Percentiles rank a stretch among this genome's conserved stretches.
Evolutionary conservation across 768 basidiomycete genomes (phyloP).

Genomic region (Boletus fagicola): DNA sequence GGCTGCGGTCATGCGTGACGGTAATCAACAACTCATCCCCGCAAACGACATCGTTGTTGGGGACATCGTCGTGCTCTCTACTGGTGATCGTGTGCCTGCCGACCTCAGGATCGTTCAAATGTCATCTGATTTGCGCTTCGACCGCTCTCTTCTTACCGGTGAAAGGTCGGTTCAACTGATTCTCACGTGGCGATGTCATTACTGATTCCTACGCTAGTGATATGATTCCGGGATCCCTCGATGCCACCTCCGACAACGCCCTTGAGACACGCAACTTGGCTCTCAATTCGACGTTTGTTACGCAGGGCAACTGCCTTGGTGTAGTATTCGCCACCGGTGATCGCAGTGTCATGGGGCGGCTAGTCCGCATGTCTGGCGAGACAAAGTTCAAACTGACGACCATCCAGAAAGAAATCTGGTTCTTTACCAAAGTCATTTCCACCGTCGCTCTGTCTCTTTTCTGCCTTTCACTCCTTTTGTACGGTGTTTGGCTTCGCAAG

Average conservation of each 20-base stretch:
- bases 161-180: conserved; percentile 34
- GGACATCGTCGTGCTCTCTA: conserved; percentile 50
- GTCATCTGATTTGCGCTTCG: conserved; percentile 51
- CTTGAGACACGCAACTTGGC: conserved; percentile 49
- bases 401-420: conserved; percentile 48
- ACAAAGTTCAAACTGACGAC: conserved; percentile 46
- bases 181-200: background rate
- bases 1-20: conserved; percentile 53
- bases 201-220: conserved; percentile 28
- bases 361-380: conserved; percentile 52
- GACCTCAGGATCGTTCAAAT: conserved; percentile 55
- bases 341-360: conserved; percentile 49
- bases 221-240: conserved; percentile 44
- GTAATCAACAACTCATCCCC: conserved; percentile 43
- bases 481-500: conserved; percentile 42
- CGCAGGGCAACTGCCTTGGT: conserved; percentile 41
- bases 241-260: conserved; percentile 50
- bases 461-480: conserved; percentile 40
- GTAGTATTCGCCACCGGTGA: conserved; percentile 44
- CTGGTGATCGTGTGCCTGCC: conserved; percentile 58
- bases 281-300: conserved; percentile 44
- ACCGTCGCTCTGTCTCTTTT: conserved; percentile 39
- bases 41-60: conserved; percentile 60
- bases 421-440: conserved; percentile 54
- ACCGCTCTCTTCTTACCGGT: conserved; percentile 53